These are phyloP conservation scores for Fusarium ramigenum DNA, from an alignment of 2,329 filamentous ascomycete species.

Conservation along the genomic window DNA sequence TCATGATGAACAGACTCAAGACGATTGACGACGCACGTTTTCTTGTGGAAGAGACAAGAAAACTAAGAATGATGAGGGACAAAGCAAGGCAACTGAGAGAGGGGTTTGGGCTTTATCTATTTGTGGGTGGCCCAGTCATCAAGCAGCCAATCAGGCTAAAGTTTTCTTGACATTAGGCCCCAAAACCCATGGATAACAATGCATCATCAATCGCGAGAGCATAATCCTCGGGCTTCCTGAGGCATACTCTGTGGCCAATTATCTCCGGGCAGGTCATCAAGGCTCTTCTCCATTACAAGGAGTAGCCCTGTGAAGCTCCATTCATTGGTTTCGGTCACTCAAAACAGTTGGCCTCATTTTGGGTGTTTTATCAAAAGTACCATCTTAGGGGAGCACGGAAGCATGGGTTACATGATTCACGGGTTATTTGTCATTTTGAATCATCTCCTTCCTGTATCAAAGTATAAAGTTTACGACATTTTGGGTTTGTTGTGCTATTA, in stretches of 20 bases:
- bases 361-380: background rate
- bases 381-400: background rate
- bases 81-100: conserved; percentile 16
- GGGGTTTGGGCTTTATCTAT: conserved; percentile 25
- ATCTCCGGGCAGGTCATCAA: background rate
- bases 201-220: background rate
- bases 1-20: background rate
- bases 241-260: background rate
- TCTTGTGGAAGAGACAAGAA: background rate
- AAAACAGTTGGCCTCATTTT: background rate
- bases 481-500: background rate
- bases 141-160: conserved; percentile 17
- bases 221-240: conserved; percentile 2
- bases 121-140: conserved; percentile 3
- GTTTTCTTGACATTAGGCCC: background rate
- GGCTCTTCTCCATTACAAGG: background rate
- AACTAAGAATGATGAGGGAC: conserved; percentile 11
- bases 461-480: background rate
- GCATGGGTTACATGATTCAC: background rate
- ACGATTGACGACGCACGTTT: background rate
- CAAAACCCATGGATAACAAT: background rate
- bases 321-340: background rate
- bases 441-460: background rate
- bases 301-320: background rate
- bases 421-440: background rate